phyloP scores from a whole-genome alignment of 148 eudicot genomes.

The Chenopodium suecicum region DNA sequence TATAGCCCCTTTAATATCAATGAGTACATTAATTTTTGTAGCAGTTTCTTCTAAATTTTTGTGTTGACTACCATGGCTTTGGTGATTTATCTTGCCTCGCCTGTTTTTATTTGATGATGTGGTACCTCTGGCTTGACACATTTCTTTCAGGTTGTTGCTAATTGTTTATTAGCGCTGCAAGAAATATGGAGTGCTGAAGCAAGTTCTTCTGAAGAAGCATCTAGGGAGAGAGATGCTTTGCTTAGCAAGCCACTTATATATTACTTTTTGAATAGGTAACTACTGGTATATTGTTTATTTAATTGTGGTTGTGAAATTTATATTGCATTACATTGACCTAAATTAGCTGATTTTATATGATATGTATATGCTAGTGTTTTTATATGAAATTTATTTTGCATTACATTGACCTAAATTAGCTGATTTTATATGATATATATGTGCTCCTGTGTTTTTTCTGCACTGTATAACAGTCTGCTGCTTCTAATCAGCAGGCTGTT shows the following conservation, averaged over 20 bases:
- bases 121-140: conserved; percentile 8
- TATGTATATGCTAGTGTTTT: neutral
- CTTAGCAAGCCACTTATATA: conserved; percentile 84
- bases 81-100: neutral
- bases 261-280: conserved; percentile 76
- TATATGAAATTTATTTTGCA: neutral
- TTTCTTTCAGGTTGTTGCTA: conserved; percentile 84
- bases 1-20: neutral
- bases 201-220: conserved; percentile 84
- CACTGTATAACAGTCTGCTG: neutral
- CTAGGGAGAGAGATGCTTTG: conserved; percentile 82
- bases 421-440: neutral
- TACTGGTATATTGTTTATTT: neutral
- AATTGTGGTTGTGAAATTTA: neutral
- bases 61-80: neutral
- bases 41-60: neutral
- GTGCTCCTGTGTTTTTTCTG: neutral
- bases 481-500: neutral
- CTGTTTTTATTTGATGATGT: neutral
- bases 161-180: conserved; percentile 80
- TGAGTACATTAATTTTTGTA: neutral
- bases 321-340: neutral
- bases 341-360: neutral
- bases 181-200: conserved; percentile 97
- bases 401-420: neutral